Conservation (phyloP, 202 grass and related monocot genomes). For the Hordeum pubiflorum region DNA sequence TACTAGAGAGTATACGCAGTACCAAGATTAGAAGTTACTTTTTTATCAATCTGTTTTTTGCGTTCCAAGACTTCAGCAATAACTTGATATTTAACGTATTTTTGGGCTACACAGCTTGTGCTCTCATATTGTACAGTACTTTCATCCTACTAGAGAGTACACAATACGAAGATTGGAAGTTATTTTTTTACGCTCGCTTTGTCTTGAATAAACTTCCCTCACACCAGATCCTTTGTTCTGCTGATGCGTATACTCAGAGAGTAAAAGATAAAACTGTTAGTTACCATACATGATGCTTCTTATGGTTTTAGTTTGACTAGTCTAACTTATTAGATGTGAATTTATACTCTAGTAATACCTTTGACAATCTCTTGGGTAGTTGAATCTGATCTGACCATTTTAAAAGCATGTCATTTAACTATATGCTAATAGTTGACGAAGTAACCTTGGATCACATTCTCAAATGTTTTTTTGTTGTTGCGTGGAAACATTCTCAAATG, state of each 20-base stretch:
- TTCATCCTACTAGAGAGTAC: slow-evolving; percentile 9
- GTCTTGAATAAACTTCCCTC: slow-evolving; percentile 13
- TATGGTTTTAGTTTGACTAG: background rate
- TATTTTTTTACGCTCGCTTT: background rate
- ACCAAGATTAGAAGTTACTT: background rate
- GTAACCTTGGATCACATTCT: slow-evolving; percentile 17
- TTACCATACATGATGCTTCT: background rate
- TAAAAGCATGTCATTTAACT: slow-evolving; percentile 23
- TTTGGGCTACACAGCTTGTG: slow-evolving; percentile 11
- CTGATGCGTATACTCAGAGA: background rate
- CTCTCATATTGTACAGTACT: slow-evolving; percentile 10
- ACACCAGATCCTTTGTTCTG: slow-evolving; percentile 1
- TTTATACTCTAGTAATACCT: background rate
- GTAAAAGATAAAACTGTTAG: background rate
- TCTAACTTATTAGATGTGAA: slow-evolving; percentile 9
- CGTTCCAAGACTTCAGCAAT: background rate
- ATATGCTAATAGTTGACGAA: slow-evolving; percentile 18
- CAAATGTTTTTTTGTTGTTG: background rate
- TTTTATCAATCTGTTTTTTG: background rate
- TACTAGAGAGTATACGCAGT: slow-evolving; percentile 1
- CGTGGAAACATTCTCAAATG: no score
- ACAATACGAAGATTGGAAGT: background rate
- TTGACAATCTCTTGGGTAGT: slow-evolving; percentile 23
- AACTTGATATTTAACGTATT: background rate
- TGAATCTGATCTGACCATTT: slow-evolving; percentile 9